phyloP scores from a whole-genome alignment of 2,329 filamentous ascomycete species.

The Aspergillus costaricaensis region DNA sequence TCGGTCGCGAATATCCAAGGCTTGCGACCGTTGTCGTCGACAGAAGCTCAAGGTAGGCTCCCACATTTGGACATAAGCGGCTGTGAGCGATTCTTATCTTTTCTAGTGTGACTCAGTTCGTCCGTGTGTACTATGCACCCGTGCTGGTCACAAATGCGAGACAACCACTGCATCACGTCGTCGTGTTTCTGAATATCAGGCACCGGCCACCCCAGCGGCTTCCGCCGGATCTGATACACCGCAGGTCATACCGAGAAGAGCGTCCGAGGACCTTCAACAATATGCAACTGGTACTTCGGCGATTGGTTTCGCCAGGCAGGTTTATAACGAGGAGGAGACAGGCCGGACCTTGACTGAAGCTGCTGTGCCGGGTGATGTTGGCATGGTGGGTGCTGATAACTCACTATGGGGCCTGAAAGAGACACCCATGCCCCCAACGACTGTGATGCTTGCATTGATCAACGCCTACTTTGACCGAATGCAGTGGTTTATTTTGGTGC shows the following conservation, averaged over 20 bases:
- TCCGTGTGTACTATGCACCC: neutral
- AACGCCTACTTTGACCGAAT: constrained; percentile 1
- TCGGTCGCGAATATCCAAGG: neutral
- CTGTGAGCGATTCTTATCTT: neutral
- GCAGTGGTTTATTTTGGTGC: constrained; percentile 3
- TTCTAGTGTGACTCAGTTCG: neutral
- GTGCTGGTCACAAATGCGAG: neutral
- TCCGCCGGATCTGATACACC: neutral
- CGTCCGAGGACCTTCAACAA: neutral
- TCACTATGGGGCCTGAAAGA: neutral
- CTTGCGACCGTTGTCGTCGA: constrained; percentile 5
- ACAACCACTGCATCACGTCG: neutral
- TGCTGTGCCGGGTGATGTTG: constrained; percentile 1
- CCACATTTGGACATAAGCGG: too few species aligned
- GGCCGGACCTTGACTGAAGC: constrained; percentile 1
- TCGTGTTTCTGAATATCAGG: neutral
- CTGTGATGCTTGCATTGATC: neutral
- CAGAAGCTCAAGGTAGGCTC: constrained; percentile 6
- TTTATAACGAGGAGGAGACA: constrained; percentile 5
- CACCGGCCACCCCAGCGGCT: neutral
- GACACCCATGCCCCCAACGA: neutral
- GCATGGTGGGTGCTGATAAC: neutral
- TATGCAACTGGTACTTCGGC: neutral
- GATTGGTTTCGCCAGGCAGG: neutral
- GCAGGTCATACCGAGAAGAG: neutral